phyloP scores from a whole-genome alignment of 495 filamentous ascomycete species.

The Delitschia confertaspora region DNA sequence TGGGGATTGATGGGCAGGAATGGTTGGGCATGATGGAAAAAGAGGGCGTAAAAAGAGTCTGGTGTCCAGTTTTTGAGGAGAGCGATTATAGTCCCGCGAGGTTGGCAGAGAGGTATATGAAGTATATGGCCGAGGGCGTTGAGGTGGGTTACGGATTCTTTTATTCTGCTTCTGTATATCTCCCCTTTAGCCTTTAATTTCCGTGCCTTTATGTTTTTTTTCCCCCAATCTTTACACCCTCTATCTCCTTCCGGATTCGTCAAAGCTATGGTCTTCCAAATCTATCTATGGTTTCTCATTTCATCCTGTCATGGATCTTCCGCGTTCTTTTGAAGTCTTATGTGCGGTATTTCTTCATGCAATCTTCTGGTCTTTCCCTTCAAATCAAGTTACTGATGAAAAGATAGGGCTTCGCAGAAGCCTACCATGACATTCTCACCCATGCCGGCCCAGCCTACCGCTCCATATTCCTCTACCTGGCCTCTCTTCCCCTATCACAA shows the following conservation, averaged over 20 bases:
- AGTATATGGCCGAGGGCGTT: conserved; percentile 29
- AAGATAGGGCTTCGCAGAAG: conserved; percentile 34
- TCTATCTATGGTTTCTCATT: background rate
- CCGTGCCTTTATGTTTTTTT: too few species aligned
- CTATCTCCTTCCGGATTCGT: too few species aligned
- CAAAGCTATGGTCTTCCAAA: too few species aligned
- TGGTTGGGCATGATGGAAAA: conserved; percentile 18
- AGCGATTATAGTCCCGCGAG: conserved; percentile 36
- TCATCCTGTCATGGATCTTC: background rate
- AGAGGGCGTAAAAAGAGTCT: conserved; percentile 25
- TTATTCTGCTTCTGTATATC: background rate
- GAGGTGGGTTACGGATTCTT: conserved; percentile 18
- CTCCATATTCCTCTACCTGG: conserved; percentile 30
- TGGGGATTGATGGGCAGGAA: conserved; percentile 14
- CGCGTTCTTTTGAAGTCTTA: background rate
- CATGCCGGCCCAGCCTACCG: conserved; percentile 25
- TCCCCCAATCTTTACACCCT: too few species aligned
- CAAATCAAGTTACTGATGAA: too few species aligned
- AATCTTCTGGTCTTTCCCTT: too few species aligned
- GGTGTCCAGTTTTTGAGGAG: conserved; percentile 35
- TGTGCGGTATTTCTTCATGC: too few species aligned
- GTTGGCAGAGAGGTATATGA: conserved; percentile 34
- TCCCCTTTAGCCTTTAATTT: background rate
- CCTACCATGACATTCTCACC: conserved; percentile 34
- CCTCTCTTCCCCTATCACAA: conserved; percentile 5